phyloP scores from a whole-genome alignment of 2,329 filamentous ascomycete species.

The Biscogniauxia marginata region DNA sequence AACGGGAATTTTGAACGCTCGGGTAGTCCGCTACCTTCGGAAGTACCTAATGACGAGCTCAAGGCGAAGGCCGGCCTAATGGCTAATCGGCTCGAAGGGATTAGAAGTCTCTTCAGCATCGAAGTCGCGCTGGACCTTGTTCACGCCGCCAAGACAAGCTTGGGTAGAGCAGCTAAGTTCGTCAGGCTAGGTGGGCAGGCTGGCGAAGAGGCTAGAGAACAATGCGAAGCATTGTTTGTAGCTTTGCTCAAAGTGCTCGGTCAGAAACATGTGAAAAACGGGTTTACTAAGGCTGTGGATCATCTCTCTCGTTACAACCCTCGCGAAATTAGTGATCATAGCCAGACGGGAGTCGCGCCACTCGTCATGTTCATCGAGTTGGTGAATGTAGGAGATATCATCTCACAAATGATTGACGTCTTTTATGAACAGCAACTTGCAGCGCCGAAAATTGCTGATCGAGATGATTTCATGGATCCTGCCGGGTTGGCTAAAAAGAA shows the following conservation, averaged over 20 bases:
- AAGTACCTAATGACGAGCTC: constrained; percentile 84
- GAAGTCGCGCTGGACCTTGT: constrained; percentile 90
- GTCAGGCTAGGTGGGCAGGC: constrained; percentile 75
- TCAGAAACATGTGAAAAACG: constrained; percentile 81
- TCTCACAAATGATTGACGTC: constrained; percentile 98
- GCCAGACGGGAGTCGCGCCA: constrained; percentile 75
- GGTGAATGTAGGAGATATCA: constrained; percentile 96
- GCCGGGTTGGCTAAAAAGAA: constrained; percentile 95
- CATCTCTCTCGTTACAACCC: constrained; percentile 92
- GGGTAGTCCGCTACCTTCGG: constrained; percentile 47
- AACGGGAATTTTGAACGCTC: constrained; percentile 38
- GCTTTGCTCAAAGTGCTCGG: constrained; percentile 80
- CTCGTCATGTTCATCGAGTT: constrained; percentile 95
- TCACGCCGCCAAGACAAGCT: constrained; percentile 80
- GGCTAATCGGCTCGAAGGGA: constrained; percentile 90
- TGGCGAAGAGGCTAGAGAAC: constrained; percentile 79
- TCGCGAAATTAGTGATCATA: constrained; percentile 72
- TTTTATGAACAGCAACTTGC: constrained; percentile 97
- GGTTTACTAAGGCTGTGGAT: constrained; percentile 88
- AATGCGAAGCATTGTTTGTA: constrained; percentile 89
- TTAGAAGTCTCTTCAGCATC: constrained; percentile 92
- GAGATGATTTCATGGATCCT: constrained; percentile 91
- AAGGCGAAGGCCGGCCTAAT: constrained; percentile 98
- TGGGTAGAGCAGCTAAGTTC: constrained; percentile 83
- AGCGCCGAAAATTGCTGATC: constrained; percentile 76